These are phyloP conservation scores for Pythium angustatum DNA, from an alignment of 352 stramenopile species.

Conservation along the genomic window DNA sequence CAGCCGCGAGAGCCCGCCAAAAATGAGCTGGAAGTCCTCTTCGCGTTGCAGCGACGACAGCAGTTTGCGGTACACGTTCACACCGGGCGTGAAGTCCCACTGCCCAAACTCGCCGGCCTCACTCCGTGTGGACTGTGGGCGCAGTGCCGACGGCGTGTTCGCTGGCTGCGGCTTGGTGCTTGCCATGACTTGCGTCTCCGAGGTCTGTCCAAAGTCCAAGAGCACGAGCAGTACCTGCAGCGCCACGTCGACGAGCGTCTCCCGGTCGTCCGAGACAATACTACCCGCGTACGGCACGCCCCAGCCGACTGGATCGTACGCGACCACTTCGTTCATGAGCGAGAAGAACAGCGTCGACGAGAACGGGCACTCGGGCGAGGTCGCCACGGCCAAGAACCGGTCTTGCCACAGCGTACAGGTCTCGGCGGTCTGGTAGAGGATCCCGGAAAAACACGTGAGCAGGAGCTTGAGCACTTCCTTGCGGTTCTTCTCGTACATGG, in stretches of 20 bases:
- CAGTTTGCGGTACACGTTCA: conserved; percentile 72
- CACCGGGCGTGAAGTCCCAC: conserved; percentile 22
- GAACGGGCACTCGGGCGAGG: conserved; percentile 90
- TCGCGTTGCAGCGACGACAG: conserved; percentile 67
- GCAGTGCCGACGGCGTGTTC: conserved; percentile 35
- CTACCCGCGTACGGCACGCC: conserved; percentile 87
- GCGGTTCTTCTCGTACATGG: conserved; percentile 92
- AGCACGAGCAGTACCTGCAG: conserved; percentile 94
- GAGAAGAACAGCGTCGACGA: conserved; percentile 95
- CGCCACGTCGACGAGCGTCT: conserved; percentile 90
- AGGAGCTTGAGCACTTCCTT: conserved; percentile 95
- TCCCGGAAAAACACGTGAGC: conserved; percentile 94
- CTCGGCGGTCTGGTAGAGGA: conserved; percentile 93
- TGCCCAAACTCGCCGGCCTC: conserved; percentile 37
- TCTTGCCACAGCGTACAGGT: conserved; percentile 92
- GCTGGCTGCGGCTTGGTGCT: conserved; percentile 56
- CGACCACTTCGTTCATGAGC: conserved; percentile 94
- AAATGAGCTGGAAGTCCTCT: conserved; percentile 93
- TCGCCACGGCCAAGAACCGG: conserved; percentile 91
- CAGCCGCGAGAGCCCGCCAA: conserved; percentile 93
- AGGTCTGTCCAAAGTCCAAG: conserved; percentile 91
- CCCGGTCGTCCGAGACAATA: conserved; percentile 89
- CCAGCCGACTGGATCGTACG: conserved; percentile 92
- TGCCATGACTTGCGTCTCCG: conserved; percentile 40
- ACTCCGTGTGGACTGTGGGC: conserved; percentile 39